Conservation (phyloP, 306 rosid genomes). For the Quercus alba region DNA sequence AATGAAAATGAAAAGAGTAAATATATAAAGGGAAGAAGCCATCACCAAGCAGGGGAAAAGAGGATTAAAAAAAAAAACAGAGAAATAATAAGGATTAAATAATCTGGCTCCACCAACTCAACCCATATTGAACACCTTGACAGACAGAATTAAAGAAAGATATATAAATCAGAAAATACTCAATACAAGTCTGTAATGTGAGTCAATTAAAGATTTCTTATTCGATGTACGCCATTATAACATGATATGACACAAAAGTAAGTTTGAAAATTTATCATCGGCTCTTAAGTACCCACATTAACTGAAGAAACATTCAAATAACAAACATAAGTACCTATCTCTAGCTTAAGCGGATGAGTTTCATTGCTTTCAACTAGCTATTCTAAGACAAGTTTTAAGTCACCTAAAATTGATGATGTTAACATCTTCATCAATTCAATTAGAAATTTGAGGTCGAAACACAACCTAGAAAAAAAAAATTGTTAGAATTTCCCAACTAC, state of each 20-base stretch:
- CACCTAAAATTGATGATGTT: neutral
- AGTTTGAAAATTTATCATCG: neutral
- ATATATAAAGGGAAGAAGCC: slow-evolving; percentile 9
- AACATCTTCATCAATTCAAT: neutral
- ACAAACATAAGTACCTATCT: neutral
- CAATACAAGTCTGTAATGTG: neutral
- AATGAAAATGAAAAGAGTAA: slow-evolving; percentile 10
- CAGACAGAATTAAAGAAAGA: neutral
- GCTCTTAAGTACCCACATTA: neutral
- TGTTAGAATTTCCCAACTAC: neutral
- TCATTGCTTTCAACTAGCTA: neutral
- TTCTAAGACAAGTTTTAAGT: neutral
- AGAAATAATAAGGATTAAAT: neutral
- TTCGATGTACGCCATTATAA: neutral
- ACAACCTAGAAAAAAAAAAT: neutral
- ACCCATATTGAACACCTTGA: neutral
- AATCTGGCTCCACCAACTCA: neutral
- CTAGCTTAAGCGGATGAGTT: neutral
- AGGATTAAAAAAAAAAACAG: slow-evolving; percentile 12
- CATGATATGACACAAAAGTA: neutral
- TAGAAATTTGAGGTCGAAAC: neutral
- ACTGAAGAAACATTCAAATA: neutral
- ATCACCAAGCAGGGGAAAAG: neutral
- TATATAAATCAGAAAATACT: neutral
- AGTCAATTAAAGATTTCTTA: neutral